Base-by-base conservation (phyloP, 352 stramenopile genomes). In the Globisporangium recalcitrans region DNA sequence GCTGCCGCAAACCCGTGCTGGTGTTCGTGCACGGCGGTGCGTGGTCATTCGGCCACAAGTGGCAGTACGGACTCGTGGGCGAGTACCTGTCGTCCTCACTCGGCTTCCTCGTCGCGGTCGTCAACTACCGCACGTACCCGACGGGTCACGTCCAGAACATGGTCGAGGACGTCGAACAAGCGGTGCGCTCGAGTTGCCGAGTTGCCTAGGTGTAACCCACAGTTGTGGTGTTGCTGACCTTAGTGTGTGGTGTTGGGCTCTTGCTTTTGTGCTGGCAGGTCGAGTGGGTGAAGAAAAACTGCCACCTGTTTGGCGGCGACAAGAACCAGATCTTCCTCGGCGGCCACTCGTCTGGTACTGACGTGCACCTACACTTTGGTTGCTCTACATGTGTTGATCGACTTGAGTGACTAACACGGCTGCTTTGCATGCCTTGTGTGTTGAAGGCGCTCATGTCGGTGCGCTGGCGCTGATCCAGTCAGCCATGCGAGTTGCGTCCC, bases 61-160 rank as follows among this genome's bases (percentile, higher is more conserved):
- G 80, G 79, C 80, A 92, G 69, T 92, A 89, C 59, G 77, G 69
- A 22, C 68, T 87, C 16, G 80, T 90, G 22, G 83, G 80, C 9
- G 64, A 87, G 58, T 80, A 80, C 60, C 65, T 92, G 36, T 64
- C 75, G 62, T 26, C 59, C 10, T 61, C 74, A 26, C 72, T 82
- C 32, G 78, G 72, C 19, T 76, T 97, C 38, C 55, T 98, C 21
- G 80, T 95, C 26, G 81, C 91, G 31, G 85, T 97, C 24, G 81
- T 95, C 36, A 91, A 97, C 72, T 97, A 98, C 65, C 73, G 85
- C 24, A 97, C 95, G 62, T 97, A 93, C 69, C 93, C 93, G 1
- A 77, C 75, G 11, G 87, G 80, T 2, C 80, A 81, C 27, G 77
- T 97, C 31, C 52, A 85, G 27, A 85, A 95, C 38, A 97, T 98